phyloP scores from a whole-genome alignment of 345 rosid species.

The Pistacia vera region DNA sequence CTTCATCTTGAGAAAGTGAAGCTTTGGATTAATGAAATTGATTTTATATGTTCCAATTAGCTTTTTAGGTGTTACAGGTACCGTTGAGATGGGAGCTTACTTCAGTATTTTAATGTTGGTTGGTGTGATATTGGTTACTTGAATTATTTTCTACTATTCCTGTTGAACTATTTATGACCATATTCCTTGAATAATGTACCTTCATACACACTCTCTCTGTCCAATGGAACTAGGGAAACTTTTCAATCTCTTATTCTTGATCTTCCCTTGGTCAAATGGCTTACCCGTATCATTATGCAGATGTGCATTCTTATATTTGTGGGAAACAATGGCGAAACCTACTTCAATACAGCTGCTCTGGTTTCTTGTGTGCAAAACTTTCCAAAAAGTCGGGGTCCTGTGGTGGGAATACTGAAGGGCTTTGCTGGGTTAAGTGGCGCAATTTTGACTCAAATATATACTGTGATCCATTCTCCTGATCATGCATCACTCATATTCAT shows the following conservation, averaged over 20 bases:
- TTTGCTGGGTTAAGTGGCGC: slow-evolving; percentile 99
- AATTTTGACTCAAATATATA: slow-evolving; percentile 83
- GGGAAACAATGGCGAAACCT: slow-evolving; percentile 95
- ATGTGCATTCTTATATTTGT: slow-evolving; percentile 92
- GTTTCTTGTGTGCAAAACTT: slow-evolving; percentile 97
- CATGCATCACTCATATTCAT: slow-evolving; percentile 87
- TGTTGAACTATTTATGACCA: not conserved
- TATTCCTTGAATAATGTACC: not conserved
- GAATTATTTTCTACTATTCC: slow-evolving; percentile 1
- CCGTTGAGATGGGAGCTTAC: not conserved
- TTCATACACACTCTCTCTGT: not conserved
- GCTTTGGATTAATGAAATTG: not conserved
- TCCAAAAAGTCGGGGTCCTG: slow-evolving; percentile 96
- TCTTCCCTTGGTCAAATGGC: slow-evolving; percentile 14
- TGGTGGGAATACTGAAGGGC: slow-evolving; percentile 96
- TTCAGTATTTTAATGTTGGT: not conserved
- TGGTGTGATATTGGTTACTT: not conserved
- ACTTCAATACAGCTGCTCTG: slow-evolving; percentile 90
- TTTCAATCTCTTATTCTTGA: slow-evolving; percentile 2
- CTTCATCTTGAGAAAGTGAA: not conserved
- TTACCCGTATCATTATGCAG: slow-evolving; percentile 41
- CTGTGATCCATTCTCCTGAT: slow-evolving; percentile 72
- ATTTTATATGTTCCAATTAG: not conserved
- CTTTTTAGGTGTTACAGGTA: not conserved
- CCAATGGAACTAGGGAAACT: not conserved